Evolutionary conservation across 495 filamentous ascomycete genomes (phyloP).

Genomic region (Amorphotheca resinae): DNA sequence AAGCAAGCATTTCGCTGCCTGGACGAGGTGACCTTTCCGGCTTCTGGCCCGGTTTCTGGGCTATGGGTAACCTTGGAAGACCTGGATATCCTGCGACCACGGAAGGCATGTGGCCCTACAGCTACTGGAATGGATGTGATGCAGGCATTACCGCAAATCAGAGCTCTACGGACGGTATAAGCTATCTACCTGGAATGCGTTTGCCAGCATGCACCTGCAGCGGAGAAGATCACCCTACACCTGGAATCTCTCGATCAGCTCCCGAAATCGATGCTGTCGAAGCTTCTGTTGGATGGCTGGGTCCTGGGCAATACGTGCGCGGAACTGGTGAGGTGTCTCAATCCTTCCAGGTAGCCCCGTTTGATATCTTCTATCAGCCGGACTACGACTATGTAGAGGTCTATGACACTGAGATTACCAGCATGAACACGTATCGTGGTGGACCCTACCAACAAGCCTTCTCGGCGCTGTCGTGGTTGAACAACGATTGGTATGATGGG

Average conservation of each 20-base stretch:
- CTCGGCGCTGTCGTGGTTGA: slow-evolving; percentile 58
- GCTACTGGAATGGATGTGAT: slow-evolving; percentile 61
- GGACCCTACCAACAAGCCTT: slow-evolving; percentile 63
- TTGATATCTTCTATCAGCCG: slow-evolving; percentile 67
- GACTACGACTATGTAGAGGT: slow-evolving; percentile 52
- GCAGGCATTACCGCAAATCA: slow-evolving; percentile 70
- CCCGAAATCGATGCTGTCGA: slow-evolving; percentile 72
- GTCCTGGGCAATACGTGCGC: slow-evolving; percentile 27
- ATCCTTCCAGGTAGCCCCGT: slow-evolving; percentile 61
- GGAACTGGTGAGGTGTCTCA: slow-evolving; percentile 55
- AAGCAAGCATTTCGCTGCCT: slow-evolving; percentile 65
- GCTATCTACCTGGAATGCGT: slow-evolving; percentile 59
- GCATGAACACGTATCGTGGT: slow-evolving; percentile 54
- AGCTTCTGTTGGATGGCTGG: slow-evolving; percentile 47
- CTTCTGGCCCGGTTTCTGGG: slow-evolving; percentile 77
- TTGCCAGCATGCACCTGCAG: slow-evolving; percentile 58
- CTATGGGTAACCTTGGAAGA: slow-evolving; percentile 62
- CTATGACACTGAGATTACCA: slow-evolving; percentile 44
- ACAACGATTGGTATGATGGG: slow-evolving; percentile 68
- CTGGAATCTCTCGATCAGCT: slow-evolving; percentile 56
- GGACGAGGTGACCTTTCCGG: slow-evolving; percentile 55
- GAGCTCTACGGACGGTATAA: slow-evolving; percentile 54
- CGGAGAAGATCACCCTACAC: slow-evolving; percentile 54
- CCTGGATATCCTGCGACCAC: slow-evolving; percentile 58
- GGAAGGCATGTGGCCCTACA: slow-evolving; percentile 72